Conservation (phyloP, 2,329 filamentous ascomycete species). For the Fusarium domesticum region DNA sequence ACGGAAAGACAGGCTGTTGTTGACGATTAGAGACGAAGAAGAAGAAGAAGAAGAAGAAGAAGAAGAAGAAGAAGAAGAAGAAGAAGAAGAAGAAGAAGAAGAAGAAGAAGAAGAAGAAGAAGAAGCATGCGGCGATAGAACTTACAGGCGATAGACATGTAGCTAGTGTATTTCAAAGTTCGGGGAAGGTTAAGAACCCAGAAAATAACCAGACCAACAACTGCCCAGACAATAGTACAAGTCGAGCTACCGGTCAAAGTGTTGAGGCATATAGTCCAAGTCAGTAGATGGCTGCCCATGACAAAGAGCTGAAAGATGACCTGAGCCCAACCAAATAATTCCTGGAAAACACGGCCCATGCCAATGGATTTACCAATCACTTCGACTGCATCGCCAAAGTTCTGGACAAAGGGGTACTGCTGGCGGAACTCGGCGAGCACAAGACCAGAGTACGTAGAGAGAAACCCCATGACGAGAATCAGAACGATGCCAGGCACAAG, state of each 20-base stretch:
- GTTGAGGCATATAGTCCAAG: slow-evolving; percentile 66
- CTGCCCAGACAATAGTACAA: slow-evolving; percentile 62
- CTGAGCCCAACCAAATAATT: slow-evolving; percentile 58
- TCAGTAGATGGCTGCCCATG: slow-evolving; percentile 67
- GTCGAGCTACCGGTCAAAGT: slow-evolving; percentile 56
- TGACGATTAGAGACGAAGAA: too few species aligned
- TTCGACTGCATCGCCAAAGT: slow-evolving; percentile 63
- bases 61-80: not conserved
- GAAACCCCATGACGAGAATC: slow-evolving; percentile 62
- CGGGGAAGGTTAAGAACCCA: slow-evolving; percentile 58
- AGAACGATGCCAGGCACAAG: slow-evolving; percentile 70
- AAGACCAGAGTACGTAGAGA: slow-evolving; percentile 63
- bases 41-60: not conserved
- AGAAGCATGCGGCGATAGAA: not conserved
- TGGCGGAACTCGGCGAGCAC: slow-evolving; percentile 66
- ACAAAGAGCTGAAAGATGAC: slow-evolving; percentile 64
- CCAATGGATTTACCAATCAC: slow-evolving; percentile 47
- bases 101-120: not conserved
- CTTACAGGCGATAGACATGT: slow-evolving; percentile 55
- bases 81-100: not conserved
- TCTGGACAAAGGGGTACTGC: slow-evolving; percentile 64
- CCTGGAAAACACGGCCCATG: slow-evolving; percentile 53
- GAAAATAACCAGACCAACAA: slow-evolving; percentile 57
- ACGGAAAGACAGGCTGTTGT: slow-evolving; percentile 59
- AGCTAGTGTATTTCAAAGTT: slow-evolving; percentile 61